A percentile compares a stretch with the other conserved stretches of the same genome.
phyloP scores from a whole-genome alignment of 1,284 basidiomycete genomes.

The Mixia osmundae region DNA sequence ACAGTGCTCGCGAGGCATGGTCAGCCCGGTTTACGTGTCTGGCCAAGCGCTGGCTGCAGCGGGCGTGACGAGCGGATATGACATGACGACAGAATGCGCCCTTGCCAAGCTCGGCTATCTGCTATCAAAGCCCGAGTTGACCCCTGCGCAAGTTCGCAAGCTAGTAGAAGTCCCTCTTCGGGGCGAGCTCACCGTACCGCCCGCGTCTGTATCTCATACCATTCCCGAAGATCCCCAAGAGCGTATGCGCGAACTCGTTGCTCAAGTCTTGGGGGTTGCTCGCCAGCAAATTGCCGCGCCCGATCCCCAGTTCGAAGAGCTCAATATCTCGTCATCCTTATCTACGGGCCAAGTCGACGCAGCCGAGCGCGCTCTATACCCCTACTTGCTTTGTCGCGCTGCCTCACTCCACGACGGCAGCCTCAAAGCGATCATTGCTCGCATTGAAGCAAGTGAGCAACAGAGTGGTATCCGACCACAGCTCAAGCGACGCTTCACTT shows the following conservation, averaged over 20 bases:
- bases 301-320: neutral
- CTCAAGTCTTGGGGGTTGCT: conserved; percentile 32
- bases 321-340: conserved; percentile 2
- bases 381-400: conserved; percentile 14
- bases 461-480: neutral
- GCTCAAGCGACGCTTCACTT: neutral
- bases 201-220: conserved; percentile 10
- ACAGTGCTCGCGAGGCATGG: conserved; percentile 61
- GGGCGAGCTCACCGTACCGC: conserved; percentile 54
- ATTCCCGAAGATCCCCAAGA: conserved; percentile 9
- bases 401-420: conserved; percentile 8
- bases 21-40: conserved; percentile 46
- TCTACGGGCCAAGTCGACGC: conserved; percentile 9
- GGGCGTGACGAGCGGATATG: conserved; percentile 33
- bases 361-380: conserved; percentile 12
- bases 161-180: conserved; percentile 58
- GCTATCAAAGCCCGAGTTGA: conserved; percentile 56
- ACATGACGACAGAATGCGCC: conserved; percentile 72
- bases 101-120: conserved; percentile 71
- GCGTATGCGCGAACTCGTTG: conserved; percentile 10
- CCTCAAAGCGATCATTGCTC: conserved; percentile 5
- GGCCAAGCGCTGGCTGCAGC: conserved; percentile 44
- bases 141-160: conserved; percentile 39
- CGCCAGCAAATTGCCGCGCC: conserved; percentile 24
- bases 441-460: neutral